Evolutionary conservation across 2,329 filamentous ascomycete species (phyloP).

Genomic region (Fusarium foetens): DNA sequence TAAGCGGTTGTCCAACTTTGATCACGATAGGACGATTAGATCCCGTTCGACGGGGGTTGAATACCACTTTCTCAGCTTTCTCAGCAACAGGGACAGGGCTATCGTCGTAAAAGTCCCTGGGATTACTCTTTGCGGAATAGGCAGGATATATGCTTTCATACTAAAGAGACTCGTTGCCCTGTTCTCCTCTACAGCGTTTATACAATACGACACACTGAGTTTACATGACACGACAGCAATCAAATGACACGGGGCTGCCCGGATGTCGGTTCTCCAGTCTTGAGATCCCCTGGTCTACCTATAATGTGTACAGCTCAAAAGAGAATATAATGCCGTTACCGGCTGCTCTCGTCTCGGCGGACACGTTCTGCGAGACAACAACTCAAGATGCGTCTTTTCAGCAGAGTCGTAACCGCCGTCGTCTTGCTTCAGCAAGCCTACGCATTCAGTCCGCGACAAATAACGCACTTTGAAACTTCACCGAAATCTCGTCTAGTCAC

Average conservation of each 20-base stretch:
- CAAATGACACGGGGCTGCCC: neutral
- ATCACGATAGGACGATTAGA: neutral
- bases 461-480: neutral
- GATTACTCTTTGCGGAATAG: neutral
- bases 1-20: neutral
- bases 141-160: neutral
- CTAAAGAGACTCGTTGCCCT: neutral
- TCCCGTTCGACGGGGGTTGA: neutral
- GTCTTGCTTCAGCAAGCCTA: neutral
- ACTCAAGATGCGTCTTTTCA: neutral
- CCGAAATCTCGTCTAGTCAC: neutral
- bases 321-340: neutral
- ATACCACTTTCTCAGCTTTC: neutral
- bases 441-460: neutral
- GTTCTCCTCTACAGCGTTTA: neutral
- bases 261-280: neutral
- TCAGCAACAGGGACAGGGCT: neutral
- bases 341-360: neutral
- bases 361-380: neutral
- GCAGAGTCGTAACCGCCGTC: neutral
- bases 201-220: neutral
- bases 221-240: neutral
- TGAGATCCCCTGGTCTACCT: neutral
- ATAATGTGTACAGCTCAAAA: neutral
- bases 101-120: neutral